Evolutionary conservation across 495 filamentous ascomycete genomes (phyloP).

Genomic region (Aspergillus kassunensis): DNA sequence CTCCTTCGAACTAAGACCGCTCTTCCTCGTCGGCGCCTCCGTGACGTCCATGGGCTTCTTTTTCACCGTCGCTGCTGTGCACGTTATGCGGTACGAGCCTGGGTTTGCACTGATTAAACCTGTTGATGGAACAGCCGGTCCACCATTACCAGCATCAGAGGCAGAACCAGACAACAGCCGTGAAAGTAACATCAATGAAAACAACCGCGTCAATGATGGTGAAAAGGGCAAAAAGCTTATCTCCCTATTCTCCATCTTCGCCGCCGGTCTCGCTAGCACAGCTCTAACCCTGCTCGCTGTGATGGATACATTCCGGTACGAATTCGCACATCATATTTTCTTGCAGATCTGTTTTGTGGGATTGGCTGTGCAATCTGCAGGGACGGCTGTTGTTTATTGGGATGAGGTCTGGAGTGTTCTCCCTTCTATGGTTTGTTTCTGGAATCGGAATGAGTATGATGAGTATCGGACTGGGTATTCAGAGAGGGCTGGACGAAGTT

Average conservation of each 20-base stretch:
- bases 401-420: conserved; percentile 20
- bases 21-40: conserved; percentile 21
- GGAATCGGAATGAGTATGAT: no score
- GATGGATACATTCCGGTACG: conserved; percentile 26
- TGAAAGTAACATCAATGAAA: no score
- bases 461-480: neutral
- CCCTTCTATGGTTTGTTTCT: no score
- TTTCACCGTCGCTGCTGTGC: conserved; percentile 19
- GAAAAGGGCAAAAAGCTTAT: no score
- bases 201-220: no score
- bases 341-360: conserved; percentile 20
- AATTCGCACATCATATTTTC: conserved; percentile 17
- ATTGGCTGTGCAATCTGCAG: conserved; percentile 18
- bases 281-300: conserved; percentile 19
- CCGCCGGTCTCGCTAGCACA: conserved; percentile 16
- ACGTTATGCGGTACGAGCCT: conserved; percentile 24
- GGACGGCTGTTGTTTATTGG: conserved; percentile 22
- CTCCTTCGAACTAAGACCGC: conserved; percentile 21
- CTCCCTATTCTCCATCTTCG: conserved; percentile 20
- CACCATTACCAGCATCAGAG: no score
- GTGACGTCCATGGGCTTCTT: conserved; percentile 21
- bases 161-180: no score
- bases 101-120: conserved; percentile 17
- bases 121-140: no score
- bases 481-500: neutral